Evolutionary conservation across 2,329 filamentous ascomycete species (phyloP), one percentile per base, ranked within the genome.

Genomic region (Dothiorella sarmentorum): DNA sequence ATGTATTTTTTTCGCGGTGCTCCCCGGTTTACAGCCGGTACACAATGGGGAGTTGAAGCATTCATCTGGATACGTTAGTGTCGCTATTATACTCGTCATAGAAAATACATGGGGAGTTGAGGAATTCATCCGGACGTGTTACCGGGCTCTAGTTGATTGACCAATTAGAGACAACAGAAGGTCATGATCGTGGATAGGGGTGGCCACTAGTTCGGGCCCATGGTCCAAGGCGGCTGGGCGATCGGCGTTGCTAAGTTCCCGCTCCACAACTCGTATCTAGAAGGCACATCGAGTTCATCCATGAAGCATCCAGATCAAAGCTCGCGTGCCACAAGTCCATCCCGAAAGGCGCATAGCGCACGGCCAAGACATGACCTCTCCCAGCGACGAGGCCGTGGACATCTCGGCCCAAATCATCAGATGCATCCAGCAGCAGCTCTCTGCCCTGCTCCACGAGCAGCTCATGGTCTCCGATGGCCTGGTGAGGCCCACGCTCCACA

Each of bases 351-450:
- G 49, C 49, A 29, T 22, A 53, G 33, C 49, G 33, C 17, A 7
- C 33, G 35, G 49, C 49, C 7, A 11, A 11, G 20, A 38, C 49
- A 53, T 53, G 49, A 15, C 15, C 24, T 38, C 47, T 52, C 20
- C 49, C 49, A 29, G 35, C 33, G 49, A 53, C 22, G 49, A 53
- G 49, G 49, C 35, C 15, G 33, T n/a, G 22, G 35, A 40, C 22
- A 40, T 53, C 24, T 40, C 49, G 22, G 49, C 49, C 24, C 33
- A 38, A 7, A 53, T 53, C 49, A 7, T 40, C 35, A n/a, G 17
- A n/a, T 33, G 38, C 26, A 56, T 56, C 29, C 52, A 56, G 29
- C 38, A 56, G 18, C 52, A 56, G 38, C 52, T 56, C 7, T 7
- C 37, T 11, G 3, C 15, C 3, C 20, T 37, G 17, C 52, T 56